Percentiles rank a stretch among this genome's conserved stretches.
Conservation (phyloP, 768 basidiomycete genomes). For the Russula virescens region DNA sequence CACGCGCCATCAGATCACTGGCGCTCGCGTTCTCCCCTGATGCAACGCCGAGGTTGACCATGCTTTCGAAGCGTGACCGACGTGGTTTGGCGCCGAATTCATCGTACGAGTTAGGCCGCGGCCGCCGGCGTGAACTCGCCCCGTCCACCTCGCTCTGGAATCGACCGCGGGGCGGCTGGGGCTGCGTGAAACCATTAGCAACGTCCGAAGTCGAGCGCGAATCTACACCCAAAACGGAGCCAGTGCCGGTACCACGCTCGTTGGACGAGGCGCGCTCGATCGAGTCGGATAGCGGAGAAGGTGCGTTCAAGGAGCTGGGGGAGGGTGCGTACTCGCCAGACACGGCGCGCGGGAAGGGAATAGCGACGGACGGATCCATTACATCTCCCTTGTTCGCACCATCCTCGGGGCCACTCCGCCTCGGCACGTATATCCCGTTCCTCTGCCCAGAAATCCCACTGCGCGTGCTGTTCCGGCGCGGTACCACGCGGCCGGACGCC, state of each 20-base stretch:
- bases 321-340: conserved; percentile 47
- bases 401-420: conserved; percentile 16
- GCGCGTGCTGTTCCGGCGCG: conserved; percentile 47
- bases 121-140: conserved; percentile 43
- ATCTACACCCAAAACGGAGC: not conserved
- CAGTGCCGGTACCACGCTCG: not conserved
- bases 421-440: conserved; percentile 15
- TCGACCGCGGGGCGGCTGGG: conserved; percentile 47
- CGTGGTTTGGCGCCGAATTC: conserved; percentile 51
- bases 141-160: conserved; percentile 74
- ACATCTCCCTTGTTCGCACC: conserved; percentile 10
- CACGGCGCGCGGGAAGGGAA: conserved; percentile 62
- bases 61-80: conserved; percentile 66
- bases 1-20: conserved; percentile 59
- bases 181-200: conserved; percentile 28
- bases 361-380: conserved; percentile 32
- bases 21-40: conserved; percentile 46
- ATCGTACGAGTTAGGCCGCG: conserved; percentile 63
- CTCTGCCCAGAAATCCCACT: not conserved
- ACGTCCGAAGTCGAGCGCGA: not conserved
- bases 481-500: conserved; percentile 38
- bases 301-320: conserved; percentile 29
- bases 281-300: conserved; percentile 10
- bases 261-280: conserved; percentile 4
- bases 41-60: conserved; percentile 54